Evolutionary conservation across 2,329 filamentous ascomycete genomes (phyloP).

Genomic region (Lachnum nothofagi): DNA sequence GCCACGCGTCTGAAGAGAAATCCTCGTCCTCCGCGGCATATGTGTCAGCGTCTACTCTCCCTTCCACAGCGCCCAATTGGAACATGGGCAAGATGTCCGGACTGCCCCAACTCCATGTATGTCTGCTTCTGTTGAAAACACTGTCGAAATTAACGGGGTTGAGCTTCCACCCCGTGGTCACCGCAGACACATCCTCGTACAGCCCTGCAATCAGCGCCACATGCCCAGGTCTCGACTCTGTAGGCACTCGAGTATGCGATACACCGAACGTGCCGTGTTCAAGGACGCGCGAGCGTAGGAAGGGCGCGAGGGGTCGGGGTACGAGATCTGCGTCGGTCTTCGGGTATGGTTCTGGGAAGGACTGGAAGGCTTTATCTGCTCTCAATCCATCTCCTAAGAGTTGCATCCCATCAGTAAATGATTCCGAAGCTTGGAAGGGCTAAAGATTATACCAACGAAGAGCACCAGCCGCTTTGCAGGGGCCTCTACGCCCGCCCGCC

Average conservation of each 20-base stretch:
- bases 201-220: conserved; percentile 93
- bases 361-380: conserved; percentile 96
- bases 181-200: conserved; percentile 96
- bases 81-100: conserved; percentile 98
- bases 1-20: conserved; percentile 74
- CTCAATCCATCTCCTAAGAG: conserved; percentile 76
- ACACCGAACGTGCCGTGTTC: conserved; percentile 92
- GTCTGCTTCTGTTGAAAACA: conserved; percentile 91
- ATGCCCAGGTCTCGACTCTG: conserved; percentile 92
- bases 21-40: conserved; percentile 86
- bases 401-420: conserved; percentile 12
- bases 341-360: conserved; percentile 78
- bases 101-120: conserved; percentile 99
- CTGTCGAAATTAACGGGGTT: conserved; percentile 99
- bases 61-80: conserved; percentile 81
- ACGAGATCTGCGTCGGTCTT: conserved; percentile 58
- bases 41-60: conserved; percentile 78
- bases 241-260: conserved; percentile 93
- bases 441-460: conserved; percentile 67
- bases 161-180: conserved; percentile 96
- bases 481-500: conserved; percentile 53
- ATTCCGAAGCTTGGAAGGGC: conserved; percentile 4
- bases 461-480: conserved; percentile 88
- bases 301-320: conserved; percentile 81
- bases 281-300: conserved; percentile 81